Conservation (phyloP, 805 yeast species). For the Metschnikowia anglica region DNA sequence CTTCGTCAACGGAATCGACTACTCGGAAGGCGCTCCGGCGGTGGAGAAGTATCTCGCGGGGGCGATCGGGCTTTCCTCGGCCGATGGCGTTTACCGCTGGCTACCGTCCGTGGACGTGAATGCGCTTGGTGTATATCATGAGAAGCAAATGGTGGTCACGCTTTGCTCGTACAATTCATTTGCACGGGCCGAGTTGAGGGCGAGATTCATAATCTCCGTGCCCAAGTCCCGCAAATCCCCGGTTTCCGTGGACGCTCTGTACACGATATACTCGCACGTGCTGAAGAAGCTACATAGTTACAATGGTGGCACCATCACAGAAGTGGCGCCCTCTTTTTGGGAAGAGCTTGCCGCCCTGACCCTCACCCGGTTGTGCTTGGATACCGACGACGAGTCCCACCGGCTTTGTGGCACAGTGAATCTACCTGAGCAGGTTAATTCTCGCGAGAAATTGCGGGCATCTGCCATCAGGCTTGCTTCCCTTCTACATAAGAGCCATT, state of each 20-base stretch:
- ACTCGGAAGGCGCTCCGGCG: slow-evolving; percentile 21
- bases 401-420: slow-evolving; percentile 60
- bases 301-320: slow-evolving; percentile 19
- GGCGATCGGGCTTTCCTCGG: slow-evolving; percentile 26
- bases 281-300: slow-evolving; percentile 14
- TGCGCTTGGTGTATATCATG: slow-evolving; percentile 14
- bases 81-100: slow-evolving; percentile 22
- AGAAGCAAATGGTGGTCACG: slow-evolving; percentile 44
- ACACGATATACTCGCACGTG: slow-evolving; percentile 9
- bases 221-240: slow-evolving; percentile 7
- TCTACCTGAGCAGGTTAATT: slow-evolving; percentile 33
- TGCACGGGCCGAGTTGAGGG: slow-evolving; percentile 72
- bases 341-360: slow-evolving; percentile 59
- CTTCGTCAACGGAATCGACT: slow-evolving; percentile 36
- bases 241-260: slow-evolving; percentile 14
- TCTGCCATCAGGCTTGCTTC: slow-evolving; percentile 42
- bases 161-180: slow-evolving; percentile 75
- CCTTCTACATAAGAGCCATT: slow-evolving; percentile 47
- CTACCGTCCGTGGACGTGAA: slow-evolving; percentile 9
- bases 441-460: slow-evolving; percentile 26
- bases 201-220: slow-evolving; percentile 41
- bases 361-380: slow-evolving; percentile 53
- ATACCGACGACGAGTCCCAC: slow-evolving; percentile 52
- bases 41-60: slow-evolving; percentile 31
- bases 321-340: slow-evolving; percentile 43